These are phyloP conservation scores for Curvularia hawaiiensis DNA, from an alignment of 2,329 filamentous ascomycete species.

Conservation along the genomic window DNA sequence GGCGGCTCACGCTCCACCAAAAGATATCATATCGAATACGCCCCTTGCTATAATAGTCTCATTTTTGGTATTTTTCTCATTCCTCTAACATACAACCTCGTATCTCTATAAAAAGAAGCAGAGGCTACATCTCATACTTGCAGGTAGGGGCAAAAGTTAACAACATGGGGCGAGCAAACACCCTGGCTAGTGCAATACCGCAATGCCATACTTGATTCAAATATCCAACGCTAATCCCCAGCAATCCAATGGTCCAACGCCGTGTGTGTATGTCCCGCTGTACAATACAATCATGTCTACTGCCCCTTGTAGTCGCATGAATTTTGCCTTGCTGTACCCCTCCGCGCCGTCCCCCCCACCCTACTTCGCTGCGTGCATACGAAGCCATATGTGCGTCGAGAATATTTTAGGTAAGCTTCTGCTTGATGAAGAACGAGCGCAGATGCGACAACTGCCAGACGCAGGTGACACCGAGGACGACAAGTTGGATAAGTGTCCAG, in stretches of 20 bases:
- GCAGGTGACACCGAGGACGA: conserved; percentile 83
- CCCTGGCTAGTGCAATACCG: background rate
- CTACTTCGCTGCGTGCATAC: background rate
- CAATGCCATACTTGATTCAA: conserved; percentile 14
- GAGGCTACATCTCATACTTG: background rate
- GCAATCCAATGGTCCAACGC: conserved; percentile 24
- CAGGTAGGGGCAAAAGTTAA: background rate
- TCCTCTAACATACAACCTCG: background rate
- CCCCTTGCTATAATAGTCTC: background rate
- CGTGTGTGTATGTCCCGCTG: conserved; percentile 21
- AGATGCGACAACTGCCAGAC: conserved; percentile 97
- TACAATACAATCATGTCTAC: conserved; percentile 18
- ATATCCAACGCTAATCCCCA: conserved; percentile 9
- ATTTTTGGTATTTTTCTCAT: background rate
- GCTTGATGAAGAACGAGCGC: conserved; percentile 98
- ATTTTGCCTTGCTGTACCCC: conserved; percentile 9
- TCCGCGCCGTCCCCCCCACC: background rate
- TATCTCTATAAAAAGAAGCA: background rate
- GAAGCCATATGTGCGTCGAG: background rate
- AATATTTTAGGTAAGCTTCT: conserved; percentile 83
- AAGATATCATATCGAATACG: background rate
- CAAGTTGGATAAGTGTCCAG: conserved; percentile 91
- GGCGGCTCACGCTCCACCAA: background rate
- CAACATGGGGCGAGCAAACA: background rate
- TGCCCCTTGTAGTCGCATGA: conserved; percentile 12